phyloP scores from a whole-genome alignment of 2,329 filamentous ascomycete genomes.

The Plenodomus lindquistii region DNA sequence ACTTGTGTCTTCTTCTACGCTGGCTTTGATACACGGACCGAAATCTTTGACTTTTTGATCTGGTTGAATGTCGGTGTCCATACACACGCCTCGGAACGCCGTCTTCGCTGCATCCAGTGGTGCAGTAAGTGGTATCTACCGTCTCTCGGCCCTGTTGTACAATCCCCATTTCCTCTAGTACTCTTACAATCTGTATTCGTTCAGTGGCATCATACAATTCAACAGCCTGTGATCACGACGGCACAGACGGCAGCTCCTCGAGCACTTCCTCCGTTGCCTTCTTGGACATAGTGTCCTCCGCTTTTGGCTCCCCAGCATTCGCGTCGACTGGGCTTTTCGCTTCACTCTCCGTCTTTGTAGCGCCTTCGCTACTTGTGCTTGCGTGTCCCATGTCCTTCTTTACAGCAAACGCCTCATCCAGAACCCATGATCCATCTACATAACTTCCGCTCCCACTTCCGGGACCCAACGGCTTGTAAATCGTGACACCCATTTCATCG shows the following conservation, averaged over 20 bases:
- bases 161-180: not conserved
- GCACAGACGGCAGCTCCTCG: conserved; percentile 4
- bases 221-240: not conserved
- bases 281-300: conserved; percentile 1
- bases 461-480: conserved; percentile 40
- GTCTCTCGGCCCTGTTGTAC: not conserved
- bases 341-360: not conserved
- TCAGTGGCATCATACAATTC: not conserved
- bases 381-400: not conserved
- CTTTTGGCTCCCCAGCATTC: not conserved
- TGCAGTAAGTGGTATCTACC: not conserved
- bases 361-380: not conserved
- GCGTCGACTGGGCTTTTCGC: not conserved
- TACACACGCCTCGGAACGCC: no score
- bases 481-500: conserved; percentile 45
- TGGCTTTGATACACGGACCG: no score
- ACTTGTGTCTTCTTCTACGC: no score
- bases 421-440: not conserved
- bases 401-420: not conserved
- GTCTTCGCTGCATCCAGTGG: not conserved
- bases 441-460: conserved; percentile 7
- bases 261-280: conserved; percentile 6
- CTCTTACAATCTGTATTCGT: not conserved
- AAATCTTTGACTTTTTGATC: no score
- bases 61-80: no score